A percentile compares a stretch with the other conserved stretches of the same genome.
Evolutionary conservation across 495 filamentous ascomycete species (phyloP).

Genomic region (Sabuloglossum arenarium): DNA sequence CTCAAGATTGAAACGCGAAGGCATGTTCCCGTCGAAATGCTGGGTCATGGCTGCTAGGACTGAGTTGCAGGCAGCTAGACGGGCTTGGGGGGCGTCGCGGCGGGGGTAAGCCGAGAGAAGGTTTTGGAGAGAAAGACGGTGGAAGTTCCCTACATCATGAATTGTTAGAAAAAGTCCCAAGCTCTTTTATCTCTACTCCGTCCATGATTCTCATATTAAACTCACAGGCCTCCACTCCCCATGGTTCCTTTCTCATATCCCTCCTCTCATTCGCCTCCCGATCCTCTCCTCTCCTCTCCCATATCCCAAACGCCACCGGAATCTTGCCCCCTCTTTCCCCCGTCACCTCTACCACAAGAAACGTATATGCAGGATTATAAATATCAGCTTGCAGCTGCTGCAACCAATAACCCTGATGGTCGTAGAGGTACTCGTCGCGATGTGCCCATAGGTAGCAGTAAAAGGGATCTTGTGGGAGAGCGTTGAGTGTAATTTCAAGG

Average conservation of each 20-base stretch:
- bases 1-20: no score
- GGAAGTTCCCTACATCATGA: background rate
- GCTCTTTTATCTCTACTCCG: background rate
- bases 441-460: background rate
- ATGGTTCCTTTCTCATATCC: background rate
- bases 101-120: background rate
- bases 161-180: background rate
- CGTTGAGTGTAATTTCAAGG: no score
- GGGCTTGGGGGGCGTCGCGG: background rate
- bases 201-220: background rate
- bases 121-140: background rate
- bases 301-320: background rate
- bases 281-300: background rate
- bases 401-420: background rate
- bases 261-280: background rate
- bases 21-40: background rate
- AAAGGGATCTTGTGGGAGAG: background rate
- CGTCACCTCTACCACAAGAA: background rate
- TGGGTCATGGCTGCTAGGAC: background rate
- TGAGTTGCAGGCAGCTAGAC: background rate
- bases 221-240: background rate
- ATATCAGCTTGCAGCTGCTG: background rate
- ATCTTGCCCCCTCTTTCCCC: background rate
- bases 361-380: background rate
- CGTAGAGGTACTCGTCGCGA: background rate